Conservation (phyloP, 2,329 filamentous ascomycete species). For the Ophiostoma sp. region DNA sequence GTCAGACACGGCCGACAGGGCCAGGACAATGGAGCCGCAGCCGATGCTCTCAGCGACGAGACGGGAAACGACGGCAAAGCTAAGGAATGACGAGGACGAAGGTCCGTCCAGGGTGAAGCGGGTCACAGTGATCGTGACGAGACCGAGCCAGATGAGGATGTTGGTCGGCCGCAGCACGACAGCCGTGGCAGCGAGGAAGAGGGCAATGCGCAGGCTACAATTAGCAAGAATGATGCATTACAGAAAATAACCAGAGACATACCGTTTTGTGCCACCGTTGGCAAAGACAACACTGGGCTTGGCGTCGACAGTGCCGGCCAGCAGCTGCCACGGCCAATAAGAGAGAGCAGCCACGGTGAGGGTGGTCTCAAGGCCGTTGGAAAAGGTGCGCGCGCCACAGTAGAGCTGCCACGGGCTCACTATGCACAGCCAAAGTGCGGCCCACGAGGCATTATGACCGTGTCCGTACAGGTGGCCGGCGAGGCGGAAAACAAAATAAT, state of each 20-base stretch:
- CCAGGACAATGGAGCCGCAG: conserved; percentile 58
- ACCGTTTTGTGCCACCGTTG: conserved; percentile 12
- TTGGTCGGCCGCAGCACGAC: conserved; percentile 89
- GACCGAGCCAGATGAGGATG: conserved; percentile 70
- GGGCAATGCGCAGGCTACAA: conserved; percentile 49
- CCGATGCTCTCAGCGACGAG: conserved; percentile 59
- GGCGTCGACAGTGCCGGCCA: conserved; percentile 38
- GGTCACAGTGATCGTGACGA: conserved; percentile 47
- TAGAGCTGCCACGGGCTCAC: conserved; percentile 95
- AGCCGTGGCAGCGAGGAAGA: conserved; percentile 72
- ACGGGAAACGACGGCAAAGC: conserved; percentile 41
- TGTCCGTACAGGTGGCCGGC: conserved; percentile 66
- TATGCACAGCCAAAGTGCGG: conserved; percentile 65
- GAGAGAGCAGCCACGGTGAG: conserved; percentile 74
- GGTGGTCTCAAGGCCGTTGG: conserved; percentile 88
- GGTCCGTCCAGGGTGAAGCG: conserved; percentile 36
- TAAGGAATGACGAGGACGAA: conserved; percentile 40
- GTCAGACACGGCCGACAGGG: conserved; percentile 62
- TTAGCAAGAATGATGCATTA: no score
- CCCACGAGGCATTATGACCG: conserved; percentile 57
- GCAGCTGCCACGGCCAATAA: conserved; percentile 80
- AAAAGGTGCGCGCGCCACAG: conserved; percentile 86
- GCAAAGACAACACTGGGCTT: conserved; percentile 33
- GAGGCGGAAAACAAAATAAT: conserved; percentile 85
- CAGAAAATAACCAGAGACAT: no score